phyloP scores from a whole-genome alignment of 768 basidiomycete species.

The Auricularia cornea region DNA sequence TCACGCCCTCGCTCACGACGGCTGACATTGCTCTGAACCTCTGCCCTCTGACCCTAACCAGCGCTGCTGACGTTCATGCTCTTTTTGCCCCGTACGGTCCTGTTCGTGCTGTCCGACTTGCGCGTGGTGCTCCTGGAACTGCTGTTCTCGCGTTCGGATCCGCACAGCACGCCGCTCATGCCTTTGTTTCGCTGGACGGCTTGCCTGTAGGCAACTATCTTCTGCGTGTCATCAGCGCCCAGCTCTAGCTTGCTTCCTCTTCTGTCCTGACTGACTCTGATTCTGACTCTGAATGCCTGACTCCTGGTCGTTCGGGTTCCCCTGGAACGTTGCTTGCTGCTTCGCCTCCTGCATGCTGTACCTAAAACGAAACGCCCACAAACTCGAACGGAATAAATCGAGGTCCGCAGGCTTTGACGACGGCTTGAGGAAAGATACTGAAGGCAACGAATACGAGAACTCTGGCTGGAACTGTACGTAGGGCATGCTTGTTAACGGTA shows the following conservation, averaged over 20 bases:
- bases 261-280: too few species aligned
- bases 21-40: constrained; percentile 13
- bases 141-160: neutral
- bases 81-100: constrained; percentile 2
- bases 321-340: too few species aligned
- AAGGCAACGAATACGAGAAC: too few species aligned
- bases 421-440: too few species aligned
- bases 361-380: too few species aligned
- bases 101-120: constrained; percentile 1
- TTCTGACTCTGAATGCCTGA: too few species aligned
- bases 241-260: neutral
- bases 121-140: neutral
- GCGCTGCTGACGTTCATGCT: constrained; percentile 1
- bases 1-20: neutral
- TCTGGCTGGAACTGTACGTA: too few species aligned
- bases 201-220: neutral
- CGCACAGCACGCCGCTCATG: neutral
- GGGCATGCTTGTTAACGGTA: too few species aligned
- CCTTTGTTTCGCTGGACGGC: neutral
- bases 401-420: too few species aligned
- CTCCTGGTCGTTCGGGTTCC: too few species aligned
- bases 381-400: too few species aligned
- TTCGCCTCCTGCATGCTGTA: too few species aligned
- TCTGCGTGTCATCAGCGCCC: neutral
- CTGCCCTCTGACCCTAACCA: constrained; percentile 1